Percentiles rank a stretch among this genome's conserved stretches.
phyloP scores from a whole-genome alignment of 495 filamentous ascomycete species.

The Talaromyces stipitatus region DNA sequence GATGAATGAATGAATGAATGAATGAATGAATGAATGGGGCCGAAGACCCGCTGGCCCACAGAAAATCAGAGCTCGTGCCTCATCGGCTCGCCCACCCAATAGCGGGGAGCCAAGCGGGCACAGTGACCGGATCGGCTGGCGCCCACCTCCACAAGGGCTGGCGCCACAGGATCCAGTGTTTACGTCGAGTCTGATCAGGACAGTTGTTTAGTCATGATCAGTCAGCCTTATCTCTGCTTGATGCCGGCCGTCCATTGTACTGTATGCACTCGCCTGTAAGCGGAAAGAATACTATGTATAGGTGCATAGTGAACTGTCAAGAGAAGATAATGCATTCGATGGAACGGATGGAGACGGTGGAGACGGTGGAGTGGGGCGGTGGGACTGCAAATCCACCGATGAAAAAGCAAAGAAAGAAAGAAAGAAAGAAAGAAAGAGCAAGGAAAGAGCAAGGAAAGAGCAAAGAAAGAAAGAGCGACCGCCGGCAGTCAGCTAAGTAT shows the following conservation, averaged over 20 bases:
- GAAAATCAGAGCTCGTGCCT: not conserved
- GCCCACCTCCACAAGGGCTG: conserved; percentile 3
- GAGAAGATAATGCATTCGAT: too few species aligned
- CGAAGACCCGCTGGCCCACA: not conserved
- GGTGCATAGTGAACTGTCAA: too few species aligned
- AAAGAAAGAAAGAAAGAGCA: not conserved
- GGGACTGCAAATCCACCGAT: not conserved
- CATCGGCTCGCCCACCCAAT: not conserved
- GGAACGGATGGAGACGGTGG: not conserved
- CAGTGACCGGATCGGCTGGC: conserved; percentile 3
- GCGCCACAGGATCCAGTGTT: not conserved
- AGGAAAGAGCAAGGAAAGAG: not conserved
- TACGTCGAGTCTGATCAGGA: too few species aligned
- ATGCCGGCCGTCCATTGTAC: too few species aligned
- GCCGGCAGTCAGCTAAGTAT: not conserved
- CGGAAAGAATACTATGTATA: too few species aligned
- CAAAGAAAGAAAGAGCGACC: not conserved
- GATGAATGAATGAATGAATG: too few species aligned
- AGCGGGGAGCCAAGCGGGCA: not conserved
- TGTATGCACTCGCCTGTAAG: too few species aligned
- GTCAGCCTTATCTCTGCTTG: not conserved
- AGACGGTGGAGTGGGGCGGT: not conserved
- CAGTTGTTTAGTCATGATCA: not conserved
- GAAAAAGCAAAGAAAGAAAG: not conserved
- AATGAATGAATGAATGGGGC: too few species aligned